Conservation (phyloP, 352 stramenopile species). For the Peronospora belbahrii region DNA sequence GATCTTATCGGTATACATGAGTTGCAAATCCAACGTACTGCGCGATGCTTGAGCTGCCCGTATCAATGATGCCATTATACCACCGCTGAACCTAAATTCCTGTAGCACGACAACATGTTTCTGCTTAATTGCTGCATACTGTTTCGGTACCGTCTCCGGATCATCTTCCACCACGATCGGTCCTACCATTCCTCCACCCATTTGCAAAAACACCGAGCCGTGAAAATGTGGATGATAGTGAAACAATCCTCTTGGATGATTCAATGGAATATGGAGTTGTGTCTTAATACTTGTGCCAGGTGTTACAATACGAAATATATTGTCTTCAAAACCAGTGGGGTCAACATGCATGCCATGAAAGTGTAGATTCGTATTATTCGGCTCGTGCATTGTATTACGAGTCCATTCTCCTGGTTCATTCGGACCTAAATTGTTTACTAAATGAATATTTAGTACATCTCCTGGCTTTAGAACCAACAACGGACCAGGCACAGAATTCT, state of each 20-base stretch:
- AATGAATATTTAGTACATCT: slow-evolving; percentile 50
- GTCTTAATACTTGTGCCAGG: slow-evolving; percentile 48
- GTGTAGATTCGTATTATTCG: slow-evolving; percentile 78
- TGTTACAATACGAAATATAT: slow-evolving; percentile 51
- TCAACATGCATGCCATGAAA: slow-evolving; percentile 81
- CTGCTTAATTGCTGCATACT: slow-evolving; percentile 40
- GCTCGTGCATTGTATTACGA: slow-evolving; percentile 54
- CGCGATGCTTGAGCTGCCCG: slow-evolving; percentile 41
- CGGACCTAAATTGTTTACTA: slow-evolving; percentile 47
- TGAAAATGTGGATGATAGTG: slow-evolving; percentile 85
- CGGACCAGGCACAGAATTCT: slow-evolving; percentile 46
- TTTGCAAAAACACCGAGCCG: slow-evolving; percentile 63
- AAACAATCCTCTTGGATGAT: slow-evolving; percentile 67
- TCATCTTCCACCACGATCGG: slow-evolving; percentile 61
- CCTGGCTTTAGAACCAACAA: slow-evolving; percentile 54
- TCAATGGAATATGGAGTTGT: slow-evolving; percentile 42
- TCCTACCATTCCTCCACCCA: slow-evolving; percentile 66
- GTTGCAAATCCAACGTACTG: slow-evolving; percentile 38
- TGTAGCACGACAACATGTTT: slow-evolving; percentile 46
- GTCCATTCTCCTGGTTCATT: slow-evolving; percentile 34
- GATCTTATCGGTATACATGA: slow-evolving; percentile 40
- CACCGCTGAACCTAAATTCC: slow-evolving; percentile 58
- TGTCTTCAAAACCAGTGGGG: slow-evolving; percentile 68
- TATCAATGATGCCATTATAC: slow-evolving; percentile 38
- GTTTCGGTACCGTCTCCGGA: slow-evolving; percentile 24